Conservation (phyloP, 1,284 basidiomycete species). For the Phlebopus sp. region DNA sequence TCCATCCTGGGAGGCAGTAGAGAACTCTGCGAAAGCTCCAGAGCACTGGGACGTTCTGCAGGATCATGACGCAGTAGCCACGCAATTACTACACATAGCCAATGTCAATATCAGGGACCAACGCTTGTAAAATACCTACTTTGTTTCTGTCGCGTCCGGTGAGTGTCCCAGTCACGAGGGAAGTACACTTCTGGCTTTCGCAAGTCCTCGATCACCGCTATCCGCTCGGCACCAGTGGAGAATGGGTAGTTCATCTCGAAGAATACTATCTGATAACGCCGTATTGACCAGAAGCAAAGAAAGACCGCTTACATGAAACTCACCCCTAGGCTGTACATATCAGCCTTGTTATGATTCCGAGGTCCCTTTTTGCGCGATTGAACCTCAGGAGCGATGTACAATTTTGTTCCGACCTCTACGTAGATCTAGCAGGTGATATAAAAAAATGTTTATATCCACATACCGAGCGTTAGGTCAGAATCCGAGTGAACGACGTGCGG, state of each 20-base stretch:
- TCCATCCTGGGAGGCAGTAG: conserved; percentile 75
- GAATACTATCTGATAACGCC: conserved; percentile 74
- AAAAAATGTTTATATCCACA: conserved; percentile 9
- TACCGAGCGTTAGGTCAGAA: conserved; percentile 74
- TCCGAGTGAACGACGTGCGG: conserved; percentile 44
- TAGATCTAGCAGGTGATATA: neutral
- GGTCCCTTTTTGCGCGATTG: conserved; percentile 60
- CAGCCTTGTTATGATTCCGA: conserved; percentile 81
- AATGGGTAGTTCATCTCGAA: conserved; percentile 96
- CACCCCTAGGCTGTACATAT: conserved; percentile 93
- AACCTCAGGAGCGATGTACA: conserved; percentile 93
- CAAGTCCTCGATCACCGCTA: conserved; percentile 77
- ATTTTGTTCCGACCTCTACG: conserved; percentile 83
- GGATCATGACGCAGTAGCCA: conserved; percentile 86
- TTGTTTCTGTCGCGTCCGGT: conserved; percentile 60
- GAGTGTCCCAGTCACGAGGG: conserved; percentile 71
- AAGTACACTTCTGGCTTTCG: conserved; percentile 74
- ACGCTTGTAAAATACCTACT: conserved; percentile 44
- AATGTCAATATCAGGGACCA: conserved; percentile 1
- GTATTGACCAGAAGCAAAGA: neutral
- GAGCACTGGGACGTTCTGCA: conserved; percentile 74
- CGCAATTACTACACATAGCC: conserved; percentile 58
- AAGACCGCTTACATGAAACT: conserved; percentile 20
- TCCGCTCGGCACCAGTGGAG: conserved; percentile 85
- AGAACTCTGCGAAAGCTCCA: conserved; percentile 82